Evolutionary conservation across 371 early-diverging fungal genomes (phyloP), one percentile per base, ranked within the genome.

Genomic region (Mucor piriformis): DNA sequence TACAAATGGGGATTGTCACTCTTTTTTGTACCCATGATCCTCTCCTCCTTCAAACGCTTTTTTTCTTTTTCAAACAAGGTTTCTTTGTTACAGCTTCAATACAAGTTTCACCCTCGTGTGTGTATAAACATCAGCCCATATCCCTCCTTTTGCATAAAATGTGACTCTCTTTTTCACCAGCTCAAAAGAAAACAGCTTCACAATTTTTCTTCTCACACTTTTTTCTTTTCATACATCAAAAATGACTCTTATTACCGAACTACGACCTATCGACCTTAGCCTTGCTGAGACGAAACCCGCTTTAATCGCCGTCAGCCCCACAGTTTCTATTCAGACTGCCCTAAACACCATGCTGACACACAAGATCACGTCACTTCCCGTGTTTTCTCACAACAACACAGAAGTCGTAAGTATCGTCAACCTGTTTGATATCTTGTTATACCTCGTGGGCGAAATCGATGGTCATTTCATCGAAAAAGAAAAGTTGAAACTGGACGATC

Each of bases 321-420:
- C 67, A 25, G 76, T 76, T 3, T 76, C 78, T 29, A 76, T 85
- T 23, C 72, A 73, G 37, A 69, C 82, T 11, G 83, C 81, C 0
- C 60, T 85, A n/a, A 63, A 57, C 18, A 51, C 70, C n/a, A 69
- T 83, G 72, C 62, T 72, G 3, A 59, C 40, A 11, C 67, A 81
- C 60, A 74, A 74, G 49, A 81, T 86, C 25, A 74, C 82, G 7
- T 83, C 83, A 7, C 59, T 86, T n/a, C 84, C 87, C 3, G 67
- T 86, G 5, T 81, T 80, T 53, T 83, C 83, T 35, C 84, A 84
- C 61, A 69, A 73, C 47, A 66, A 77, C 35, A 74, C 81, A 1
- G 72, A 73, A 20, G 70, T 86, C 1, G 80, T 81, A 33, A 82
- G 77, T 42, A 82, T 86, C 46, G 74, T 86, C 40, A 84, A 83